Conservation (phyloP, 352 stramenopile genomes). For the Elongisporangium anandrum region DNA sequence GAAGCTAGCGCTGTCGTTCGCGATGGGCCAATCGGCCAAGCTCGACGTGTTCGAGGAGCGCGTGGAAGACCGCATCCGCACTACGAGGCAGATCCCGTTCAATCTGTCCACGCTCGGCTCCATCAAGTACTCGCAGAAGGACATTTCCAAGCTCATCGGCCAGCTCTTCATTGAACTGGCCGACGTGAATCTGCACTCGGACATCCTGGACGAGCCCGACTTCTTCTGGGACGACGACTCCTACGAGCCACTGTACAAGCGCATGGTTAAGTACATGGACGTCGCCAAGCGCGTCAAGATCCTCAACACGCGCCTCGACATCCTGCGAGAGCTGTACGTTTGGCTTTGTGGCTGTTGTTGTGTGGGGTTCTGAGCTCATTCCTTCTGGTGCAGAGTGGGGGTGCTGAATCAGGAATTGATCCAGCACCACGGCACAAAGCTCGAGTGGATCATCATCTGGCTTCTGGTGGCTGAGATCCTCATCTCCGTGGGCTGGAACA, state of each 20-base stretch:
- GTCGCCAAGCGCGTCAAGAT: slow-evolving; percentile 89
- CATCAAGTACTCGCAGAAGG: slow-evolving; percentile 83
- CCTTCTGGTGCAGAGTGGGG: slow-evolving; percentile 49
- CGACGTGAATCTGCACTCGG: slow-evolving; percentile 92
- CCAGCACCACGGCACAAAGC: slow-evolving; percentile 81
- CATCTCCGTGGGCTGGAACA: slow-evolving; percentile 80
- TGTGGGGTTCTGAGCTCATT: neutral
- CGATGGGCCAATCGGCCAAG: slow-evolving; percentile 90
- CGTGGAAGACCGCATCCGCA: slow-evolving; percentile 79
- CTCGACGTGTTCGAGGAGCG: slow-evolving; percentile 90
- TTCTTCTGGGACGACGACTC: slow-evolving; percentile 92
- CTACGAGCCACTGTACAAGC: slow-evolving; percentile 90
- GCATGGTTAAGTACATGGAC: slow-evolving; percentile 90
- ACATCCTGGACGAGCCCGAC: slow-evolving; percentile 91
- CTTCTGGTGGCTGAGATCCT: slow-evolving; percentile 87
- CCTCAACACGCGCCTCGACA: slow-evolving; percentile 92
- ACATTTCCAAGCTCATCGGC: slow-evolving; percentile 91
- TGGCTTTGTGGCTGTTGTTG: slow-evolving; percentile 2
- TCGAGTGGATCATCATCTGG: slow-evolving; percentile 95
- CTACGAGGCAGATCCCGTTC: slow-evolving; percentile 84
- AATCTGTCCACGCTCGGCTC: slow-evolving; percentile 82
- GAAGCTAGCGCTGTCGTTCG: slow-evolving; percentile 90
- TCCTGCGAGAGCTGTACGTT: slow-evolving; percentile 87
- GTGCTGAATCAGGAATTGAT: slow-evolving; percentile 89
- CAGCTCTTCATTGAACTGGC: slow-evolving; percentile 86